A percentile compares a stretch with the other conserved stretches of the same genome.
Evolutionary conservation across 345 rosid species (phyloP).

Genomic region (Geranium brycei): DNA sequence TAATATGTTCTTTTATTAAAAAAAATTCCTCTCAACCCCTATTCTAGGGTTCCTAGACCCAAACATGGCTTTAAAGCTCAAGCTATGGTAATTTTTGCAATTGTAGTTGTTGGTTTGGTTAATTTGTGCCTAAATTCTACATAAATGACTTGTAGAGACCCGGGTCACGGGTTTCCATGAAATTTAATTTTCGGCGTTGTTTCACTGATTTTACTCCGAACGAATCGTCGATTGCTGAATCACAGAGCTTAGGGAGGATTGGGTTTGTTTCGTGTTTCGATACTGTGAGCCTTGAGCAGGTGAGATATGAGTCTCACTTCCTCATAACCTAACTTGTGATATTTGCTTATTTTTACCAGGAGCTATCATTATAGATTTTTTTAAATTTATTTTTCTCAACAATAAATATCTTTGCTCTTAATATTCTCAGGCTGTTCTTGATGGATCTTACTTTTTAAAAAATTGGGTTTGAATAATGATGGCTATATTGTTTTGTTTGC

Average conservation of each 20-base stretch:
- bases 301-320: conserved; percentile 5
- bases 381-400: too few relatives aligned
- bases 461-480: too few relatives aligned
- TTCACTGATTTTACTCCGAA: background rate
- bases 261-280: conserved; percentile 19
- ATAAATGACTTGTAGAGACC: background rate
- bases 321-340: too few relatives aligned
- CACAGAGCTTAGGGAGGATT: conserved; percentile 32
- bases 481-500: too few relatives aligned
- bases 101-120: background rate
- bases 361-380: too few relatives aligned
- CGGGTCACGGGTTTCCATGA: background rate
- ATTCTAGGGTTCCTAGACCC: background rate
- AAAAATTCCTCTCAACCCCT: background rate
- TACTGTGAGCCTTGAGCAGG: conserved; percentile 21
- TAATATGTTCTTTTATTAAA: too few relatives aligned
- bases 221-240: conserved; percentile 23
- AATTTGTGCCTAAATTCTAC: background rate
- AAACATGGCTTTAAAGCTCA: background rate
- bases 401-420: too few relatives aligned
- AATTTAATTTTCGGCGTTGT: background rate
- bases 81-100: background rate
- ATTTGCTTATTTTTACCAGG: too few relatives aligned
- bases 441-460: too few relatives aligned
- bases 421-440: too few relatives aligned